phyloP scores from a whole-genome alignment of 192 early-diverging fungal species.

The Backusella liffmaniae region DNA sequence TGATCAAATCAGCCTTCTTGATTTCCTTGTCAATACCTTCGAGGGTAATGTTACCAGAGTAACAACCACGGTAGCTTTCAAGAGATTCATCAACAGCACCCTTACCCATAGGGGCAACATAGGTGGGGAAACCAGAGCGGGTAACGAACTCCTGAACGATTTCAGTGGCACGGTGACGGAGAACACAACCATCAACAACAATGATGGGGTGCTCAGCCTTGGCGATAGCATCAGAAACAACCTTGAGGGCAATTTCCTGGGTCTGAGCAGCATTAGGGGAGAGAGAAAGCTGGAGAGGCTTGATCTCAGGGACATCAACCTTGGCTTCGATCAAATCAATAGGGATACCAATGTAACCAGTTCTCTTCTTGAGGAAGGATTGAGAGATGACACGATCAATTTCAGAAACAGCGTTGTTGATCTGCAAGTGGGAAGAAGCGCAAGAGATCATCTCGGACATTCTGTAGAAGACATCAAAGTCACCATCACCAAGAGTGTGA shows the following conservation, averaged over 20 bases:
- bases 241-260: slow-evolving; percentile 33
- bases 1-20: slow-evolving; percentile 34
- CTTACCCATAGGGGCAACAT: slow-evolving; percentile 49
- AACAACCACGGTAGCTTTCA: slow-evolving; percentile 37
- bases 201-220: slow-evolving; percentile 42
- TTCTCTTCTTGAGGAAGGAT: not conserved
- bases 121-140: slow-evolving; percentile 41
- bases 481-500: slow-evolving; percentile 50
- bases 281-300: slow-evolving; percentile 20
- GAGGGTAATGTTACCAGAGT: slow-evolving; percentile 39
- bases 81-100: slow-evolving; percentile 34
- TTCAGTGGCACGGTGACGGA: slow-evolving; percentile 23
- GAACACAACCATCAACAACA: slow-evolving; percentile 43
- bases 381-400: slow-evolving; percentile 40
- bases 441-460: slow-evolving; percentile 44
- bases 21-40: slow-evolving; percentile 36
- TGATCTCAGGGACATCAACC: slow-evolving; percentile 14
- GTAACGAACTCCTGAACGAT: slow-evolving; percentile 27
- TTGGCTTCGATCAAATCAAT: slow-evolving; percentile 37
- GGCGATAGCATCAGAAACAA: slow-evolving; percentile 26
- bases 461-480: slow-evolving; percentile 40
- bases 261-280: slow-evolving; percentile 28
- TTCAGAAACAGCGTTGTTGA: slow-evolving; percentile 36
- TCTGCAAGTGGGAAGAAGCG: slow-evolving; percentile 33
- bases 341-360: slow-evolving; percentile 44